Evolutionary conservation across 495 filamentous ascomycete genomes (phyloP).

Genomic region (Lophiostoma macrostomum): DNA sequence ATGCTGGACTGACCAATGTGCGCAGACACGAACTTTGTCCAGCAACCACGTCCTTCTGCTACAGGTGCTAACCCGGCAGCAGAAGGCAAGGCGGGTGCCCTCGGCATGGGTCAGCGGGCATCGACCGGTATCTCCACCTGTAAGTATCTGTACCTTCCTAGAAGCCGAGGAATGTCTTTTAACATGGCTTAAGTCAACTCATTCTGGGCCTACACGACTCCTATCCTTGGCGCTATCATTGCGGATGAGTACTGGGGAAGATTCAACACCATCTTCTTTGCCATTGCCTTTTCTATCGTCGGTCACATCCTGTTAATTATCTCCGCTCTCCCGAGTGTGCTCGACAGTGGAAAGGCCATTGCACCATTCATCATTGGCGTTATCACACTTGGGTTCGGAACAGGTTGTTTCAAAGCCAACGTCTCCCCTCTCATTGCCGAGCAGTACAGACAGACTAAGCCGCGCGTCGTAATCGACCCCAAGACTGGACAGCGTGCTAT

Average conservation of each 20-base stretch:
- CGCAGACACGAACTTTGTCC: slow-evolving; percentile 59
- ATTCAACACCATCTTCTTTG: slow-evolving; percentile 63
- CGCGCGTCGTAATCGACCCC: slow-evolving; percentile 20
- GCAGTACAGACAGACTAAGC: slow-evolving; percentile 48
- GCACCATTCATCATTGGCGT: slow-evolving; percentile 61
- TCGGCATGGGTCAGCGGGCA: slow-evolving; percentile 65
- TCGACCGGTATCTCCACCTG: slow-evolving; percentile 62
- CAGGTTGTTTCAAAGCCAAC: slow-evolving; percentile 64
- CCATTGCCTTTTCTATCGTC: slow-evolving; percentile 58
- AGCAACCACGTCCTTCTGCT: slow-evolving; percentile 57
- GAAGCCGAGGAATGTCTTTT: neutral
- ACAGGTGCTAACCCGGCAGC: slow-evolving; percentile 52
- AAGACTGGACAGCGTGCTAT: slow-evolving; percentile 53
- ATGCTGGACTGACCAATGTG: neutral
- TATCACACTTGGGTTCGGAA: slow-evolving; percentile 62
- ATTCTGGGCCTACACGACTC: slow-evolving; percentile 74
- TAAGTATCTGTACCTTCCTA: slow-evolving; percentile 7
- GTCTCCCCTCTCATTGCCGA: slow-evolving; percentile 61
- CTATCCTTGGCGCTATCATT: slow-evolving; percentile 64
- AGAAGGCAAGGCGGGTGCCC: slow-evolving; percentile 58
- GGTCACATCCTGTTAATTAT: slow-evolving; percentile 66
- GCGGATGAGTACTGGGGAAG: slow-evolving; percentile 71
- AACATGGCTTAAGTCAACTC: slow-evolving; percentile 51
- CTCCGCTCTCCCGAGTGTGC: slow-evolving; percentile 61
- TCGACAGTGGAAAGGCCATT: slow-evolving; percentile 53